Evolutionary conservation across 176 grass and related monocot genomes (phyloP), one percentile per base, ranked within the genome.

Genomic region (Elaeis guineensis): DNA sequence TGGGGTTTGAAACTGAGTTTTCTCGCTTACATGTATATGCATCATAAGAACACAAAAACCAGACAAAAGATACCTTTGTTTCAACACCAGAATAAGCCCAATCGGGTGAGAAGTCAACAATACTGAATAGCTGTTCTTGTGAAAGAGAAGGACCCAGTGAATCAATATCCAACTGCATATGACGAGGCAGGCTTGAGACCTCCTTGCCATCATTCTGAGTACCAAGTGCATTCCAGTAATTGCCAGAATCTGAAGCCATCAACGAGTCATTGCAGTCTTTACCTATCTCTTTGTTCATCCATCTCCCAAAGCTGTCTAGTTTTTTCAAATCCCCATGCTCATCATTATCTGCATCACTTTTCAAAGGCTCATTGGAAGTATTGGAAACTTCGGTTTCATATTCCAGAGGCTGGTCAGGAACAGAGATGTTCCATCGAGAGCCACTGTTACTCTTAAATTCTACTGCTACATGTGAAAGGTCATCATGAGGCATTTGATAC

Each of bases 221-320:
- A 49, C 90, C 86, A 67, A 90, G 78, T 5, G 59, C 76, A 76
- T 78, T 96, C 91, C 91, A 90, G 48, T 82, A 73, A 50, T 78
- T 66, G 59, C 71, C 61, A 62, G 86, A 85, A 53, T 72, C 85
- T 57, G 91, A 87, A n/a, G 77, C 89, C 61, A 82, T 79, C 72
- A 78, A 69, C 50, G 83, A 78, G 62, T 77, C 84, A 64, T 87
- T 77, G 67, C 82, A 79, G 59, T 90, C 86, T 35, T 70, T 59
- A 62, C 49, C 68, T 67, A 96, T 57, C 68, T 80, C 86, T 66
- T 68, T 96, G 73, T 58, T 87, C 92, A 96, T 96, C 92, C 92
- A 96, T 80, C 92, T 90, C 20, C 78, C 85, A 65, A 96, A 96
- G 73, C 92, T 96, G 79, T 96, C 92, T 77, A 71, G 80, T 67